Conservation (phyloP, 805 yeast species). For the Lachancea lanzarotensis region DNA sequence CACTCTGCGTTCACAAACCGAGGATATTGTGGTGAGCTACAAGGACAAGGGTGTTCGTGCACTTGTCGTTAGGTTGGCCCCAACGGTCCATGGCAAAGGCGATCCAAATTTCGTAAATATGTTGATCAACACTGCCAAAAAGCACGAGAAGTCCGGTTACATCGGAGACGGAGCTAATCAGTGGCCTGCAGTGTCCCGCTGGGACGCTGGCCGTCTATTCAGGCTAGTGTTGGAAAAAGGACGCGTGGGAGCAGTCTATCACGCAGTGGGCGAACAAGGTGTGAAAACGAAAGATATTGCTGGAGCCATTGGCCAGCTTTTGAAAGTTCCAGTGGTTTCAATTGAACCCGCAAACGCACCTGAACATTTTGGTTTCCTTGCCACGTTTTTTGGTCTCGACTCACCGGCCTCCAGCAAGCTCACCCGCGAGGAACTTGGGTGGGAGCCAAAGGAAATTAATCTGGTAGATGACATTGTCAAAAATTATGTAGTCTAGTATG, state of each 20-base stretch:
- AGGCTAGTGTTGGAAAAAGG: too few relatives aligned
- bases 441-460: slow-evolving; percentile 31
- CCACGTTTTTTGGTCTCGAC: background rate
- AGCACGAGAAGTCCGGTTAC: slow-evolving; percentile 30
- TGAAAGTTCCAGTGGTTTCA: slow-evolving; percentile 6
- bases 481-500: too few relatives aligned
- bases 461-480: too few relatives aligned
- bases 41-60: slow-evolving; percentile 28
- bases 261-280: too few relatives aligned
- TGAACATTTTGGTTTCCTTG: background rate
- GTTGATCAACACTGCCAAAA: slow-evolving; percentile 27
- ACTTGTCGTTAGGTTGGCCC: slow-evolving; percentile 26
- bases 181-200: too few relatives aligned
- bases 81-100: slow-evolving; percentile 32
- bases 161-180: too few relatives aligned
- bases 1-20: slow-evolving; percentile 13
- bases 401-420: background rate
- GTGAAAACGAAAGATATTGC: too few relatives aligned
- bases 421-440: slow-evolving; percentile 30
- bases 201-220: too few relatives aligned
- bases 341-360: background rate
- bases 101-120: slow-evolving; percentile 26
- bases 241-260: too few relatives aligned
- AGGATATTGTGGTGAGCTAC: slow-evolving; percentile 12
- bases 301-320: slow-evolving; percentile 19